Conservation (phyloP, 2,329 filamentous ascomycete species). For the Clonostachys rosea region DNA sequence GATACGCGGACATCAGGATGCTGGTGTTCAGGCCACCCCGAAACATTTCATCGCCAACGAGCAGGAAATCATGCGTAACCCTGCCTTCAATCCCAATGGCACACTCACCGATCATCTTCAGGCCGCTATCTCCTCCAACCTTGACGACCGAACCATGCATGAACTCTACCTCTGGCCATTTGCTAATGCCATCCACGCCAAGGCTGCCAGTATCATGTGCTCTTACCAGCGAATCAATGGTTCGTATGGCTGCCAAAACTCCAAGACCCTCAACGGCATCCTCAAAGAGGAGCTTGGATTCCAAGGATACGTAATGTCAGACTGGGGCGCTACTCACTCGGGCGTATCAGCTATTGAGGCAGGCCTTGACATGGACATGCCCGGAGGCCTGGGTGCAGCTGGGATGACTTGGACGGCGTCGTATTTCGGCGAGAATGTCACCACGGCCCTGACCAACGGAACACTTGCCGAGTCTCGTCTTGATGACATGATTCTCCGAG, state of each 20-base stretch:
- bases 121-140: constrained; percentile 34
- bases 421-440: constrained; percentile 40
- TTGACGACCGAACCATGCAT: constrained; percentile 56
- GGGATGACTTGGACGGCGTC: constrained; percentile 16
- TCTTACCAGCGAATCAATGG: constrained; percentile 39
- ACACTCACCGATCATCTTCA: constrained; percentile 12
- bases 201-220: constrained; percentile 34
- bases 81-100: constrained; percentile 13
- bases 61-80: constrained; percentile 24
- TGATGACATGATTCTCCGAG: constrained; percentile 46
- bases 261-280: constrained; percentile 39
- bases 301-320: constrained; percentile 37
- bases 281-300: constrained; percentile 46
- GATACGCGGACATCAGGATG: constrained; percentile 24
- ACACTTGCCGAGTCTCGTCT: constrained; percentile 31
- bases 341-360: constrained; percentile 35
- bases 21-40: constrained; percentile 28
- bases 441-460: constrained; percentile 40
- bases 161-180: constrained; percentile 26
- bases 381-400: constrained; percentile 29
- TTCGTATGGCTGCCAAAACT: constrained; percentile 44
- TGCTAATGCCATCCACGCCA: constrained; percentile 22
- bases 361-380: constrained; percentile 49
- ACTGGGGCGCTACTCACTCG: constrained; percentile 34
- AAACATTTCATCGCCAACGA: constrained; percentile 33